These are phyloP conservation scores for Corchorus olitorius DNA, from an alignment of 345 rosid species.

Conservation along the genomic window DNA sequence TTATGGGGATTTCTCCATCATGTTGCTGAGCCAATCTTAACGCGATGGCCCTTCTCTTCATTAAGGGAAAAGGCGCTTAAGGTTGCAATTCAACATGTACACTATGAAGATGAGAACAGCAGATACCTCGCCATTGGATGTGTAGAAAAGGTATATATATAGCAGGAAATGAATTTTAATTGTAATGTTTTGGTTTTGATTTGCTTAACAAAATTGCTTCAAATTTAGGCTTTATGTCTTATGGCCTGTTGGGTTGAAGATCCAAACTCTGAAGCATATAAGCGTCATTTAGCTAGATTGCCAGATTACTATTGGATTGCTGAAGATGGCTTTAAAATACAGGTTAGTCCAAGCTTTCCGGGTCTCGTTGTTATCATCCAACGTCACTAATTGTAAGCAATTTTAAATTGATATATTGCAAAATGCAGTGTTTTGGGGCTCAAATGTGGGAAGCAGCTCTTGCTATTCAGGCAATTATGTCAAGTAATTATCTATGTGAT, in stretches of 20 bases:
- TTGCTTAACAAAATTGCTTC: no score
- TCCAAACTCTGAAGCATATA: constrained; percentile 59
- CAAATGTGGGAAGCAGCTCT: constrained; percentile 73
- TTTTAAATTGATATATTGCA: no score
- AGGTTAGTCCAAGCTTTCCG: no score
- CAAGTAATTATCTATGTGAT: constrained; percentile 39
- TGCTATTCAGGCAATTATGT: constrained; percentile 58
- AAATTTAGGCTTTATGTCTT: constrained; percentile 45
- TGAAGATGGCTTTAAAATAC: constrained; percentile 74
- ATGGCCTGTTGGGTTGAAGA: constrained; percentile 72
- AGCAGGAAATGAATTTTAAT: no score
- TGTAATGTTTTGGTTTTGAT: no score
- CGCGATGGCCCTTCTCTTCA: constrained; percentile 63
- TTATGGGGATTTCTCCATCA: constrained; percentile 55
- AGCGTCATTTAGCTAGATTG: constrained; percentile 59
- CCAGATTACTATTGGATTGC: constrained; percentile 72
- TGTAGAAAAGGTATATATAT: constrained; percentile 52
- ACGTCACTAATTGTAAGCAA: no score
- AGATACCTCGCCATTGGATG: constrained; percentile 57
- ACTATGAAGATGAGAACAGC: constrained; percentile 64
- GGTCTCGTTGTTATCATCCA: no score
- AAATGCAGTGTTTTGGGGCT: constrained; percentile 65
- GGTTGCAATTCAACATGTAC: constrained; percentile 50
- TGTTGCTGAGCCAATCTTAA: constrained; percentile 46
- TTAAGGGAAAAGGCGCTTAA: constrained; percentile 58